Evolutionary conservation across 1,284 basidiomycete species (phyloP).

Genomic region (Rhodotorula sp.): DNA sequence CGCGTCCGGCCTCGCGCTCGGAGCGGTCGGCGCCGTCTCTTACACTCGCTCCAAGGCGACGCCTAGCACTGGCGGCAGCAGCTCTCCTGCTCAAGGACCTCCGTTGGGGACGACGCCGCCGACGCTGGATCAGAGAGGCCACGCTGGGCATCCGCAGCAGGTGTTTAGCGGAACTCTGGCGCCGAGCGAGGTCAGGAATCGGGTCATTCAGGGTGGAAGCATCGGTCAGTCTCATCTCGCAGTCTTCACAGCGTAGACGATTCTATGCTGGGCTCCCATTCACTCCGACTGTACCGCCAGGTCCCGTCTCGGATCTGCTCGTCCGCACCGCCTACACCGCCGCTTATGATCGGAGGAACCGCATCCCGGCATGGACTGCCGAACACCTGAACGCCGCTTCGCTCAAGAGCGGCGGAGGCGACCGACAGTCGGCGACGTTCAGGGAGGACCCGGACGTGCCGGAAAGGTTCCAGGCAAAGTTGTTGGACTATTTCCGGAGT

Average conservation of each 20-base stretch:
- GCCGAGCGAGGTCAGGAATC: conserved; percentile 9
- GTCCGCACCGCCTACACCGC: conserved; percentile 39
- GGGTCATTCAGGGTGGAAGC: conserved; percentile 15
- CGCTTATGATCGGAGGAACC: conserved; percentile 82
- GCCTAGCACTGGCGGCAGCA: background rate
- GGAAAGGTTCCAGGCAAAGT: conserved; percentile 71
- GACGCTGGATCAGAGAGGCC: too few relatives aligned
- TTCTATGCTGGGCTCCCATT: too few relatives aligned
- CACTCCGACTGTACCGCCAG: conserved; percentile 7
- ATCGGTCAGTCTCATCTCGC: conserved; percentile 25
- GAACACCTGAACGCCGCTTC: conserved; percentile 72
- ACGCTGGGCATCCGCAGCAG: conserved; percentile 4
- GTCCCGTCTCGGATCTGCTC: conserved; percentile 43
- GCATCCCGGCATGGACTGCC: conserved; percentile 80
- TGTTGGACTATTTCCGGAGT: conserved; percentile 75
- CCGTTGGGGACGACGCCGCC: background rate
- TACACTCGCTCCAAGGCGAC: conserved; percentile 3
- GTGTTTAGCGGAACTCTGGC: conserved; percentile 19
- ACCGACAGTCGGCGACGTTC: conserved; percentile 70
- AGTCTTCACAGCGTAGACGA: too few relatives aligned
- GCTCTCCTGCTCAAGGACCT: background rate
- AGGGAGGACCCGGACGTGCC: conserved; percentile 80
- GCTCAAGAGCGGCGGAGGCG: conserved; percentile 57
- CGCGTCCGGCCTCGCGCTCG: conserved; percentile 31
- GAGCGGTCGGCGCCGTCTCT: conserved; percentile 28